Conservation (phyloP, 371 early-diverging fungal species). For the Capniomyces stellatus region DNA sequence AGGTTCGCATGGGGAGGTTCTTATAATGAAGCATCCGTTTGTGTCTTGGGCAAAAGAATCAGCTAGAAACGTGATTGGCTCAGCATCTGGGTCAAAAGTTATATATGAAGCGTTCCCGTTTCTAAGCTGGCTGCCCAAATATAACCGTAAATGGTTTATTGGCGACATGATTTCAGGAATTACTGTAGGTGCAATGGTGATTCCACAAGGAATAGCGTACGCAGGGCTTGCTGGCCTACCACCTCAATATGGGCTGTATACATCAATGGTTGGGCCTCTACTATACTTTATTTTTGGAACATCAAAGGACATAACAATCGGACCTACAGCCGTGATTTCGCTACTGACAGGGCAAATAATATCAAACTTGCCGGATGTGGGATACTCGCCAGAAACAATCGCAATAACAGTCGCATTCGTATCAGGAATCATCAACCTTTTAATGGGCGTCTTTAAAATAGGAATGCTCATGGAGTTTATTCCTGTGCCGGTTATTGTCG, state of each 20-base stretch:
- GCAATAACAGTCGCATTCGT: slow-evolving; percentile 36
- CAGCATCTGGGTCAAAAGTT: background rate
- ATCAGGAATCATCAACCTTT: slow-evolving; percentile 37
- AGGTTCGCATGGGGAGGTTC: too few species aligned
- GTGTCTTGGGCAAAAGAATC: background rate
- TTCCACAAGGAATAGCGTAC: slow-evolving; percentile 72
- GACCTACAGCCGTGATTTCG: slow-evolving; percentile 72
- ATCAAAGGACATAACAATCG: slow-evolving; percentile 68
- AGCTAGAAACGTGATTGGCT: background rate
- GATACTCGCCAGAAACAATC: slow-evolving; percentile 16
- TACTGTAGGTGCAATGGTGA: slow-evolving; percentile 63
- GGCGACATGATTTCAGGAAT: slow-evolving; percentile 71
- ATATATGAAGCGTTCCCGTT: slow-evolving; percentile 32
- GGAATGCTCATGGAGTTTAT: slow-evolving; percentile 73
- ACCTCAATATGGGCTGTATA: slow-evolving; percentile 70
- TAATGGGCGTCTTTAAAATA: slow-evolving; percentile 52
- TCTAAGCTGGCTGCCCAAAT: slow-evolving; percentile 42
- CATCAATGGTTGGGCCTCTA: slow-evolving; percentile 56
- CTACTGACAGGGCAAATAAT: slow-evolving; percentile 49
- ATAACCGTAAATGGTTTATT: slow-evolving; percentile 55
- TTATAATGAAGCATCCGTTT: background rate
- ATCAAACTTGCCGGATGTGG: slow-evolving; percentile 26
- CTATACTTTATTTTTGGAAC: slow-evolving; percentile 67
- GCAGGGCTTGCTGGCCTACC: slow-evolving; percentile 70
- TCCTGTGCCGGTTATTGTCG: slow-evolving; percentile 47